phyloP scores from a whole-genome alignment of 1,139 yeast species.

The Geotrichum candidum region DNA sequence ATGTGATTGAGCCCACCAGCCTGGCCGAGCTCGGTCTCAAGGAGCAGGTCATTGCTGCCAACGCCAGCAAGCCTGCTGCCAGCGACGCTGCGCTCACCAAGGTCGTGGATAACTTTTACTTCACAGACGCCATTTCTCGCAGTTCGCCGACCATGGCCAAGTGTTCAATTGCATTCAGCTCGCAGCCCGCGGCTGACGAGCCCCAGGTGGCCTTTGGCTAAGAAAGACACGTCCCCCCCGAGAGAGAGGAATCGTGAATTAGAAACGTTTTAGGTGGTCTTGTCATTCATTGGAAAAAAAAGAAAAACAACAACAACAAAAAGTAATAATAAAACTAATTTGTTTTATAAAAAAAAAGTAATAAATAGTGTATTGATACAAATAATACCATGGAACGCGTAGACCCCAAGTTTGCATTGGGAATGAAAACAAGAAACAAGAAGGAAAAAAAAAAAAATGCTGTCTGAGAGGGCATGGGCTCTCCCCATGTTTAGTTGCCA shows the following conservation, averaged over 20 bases:
- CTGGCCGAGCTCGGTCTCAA: conserved; percentile 56
- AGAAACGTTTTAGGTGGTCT: too few species aligned
- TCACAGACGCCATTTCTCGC: conserved; percentile 82
- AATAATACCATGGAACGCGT: background rate
- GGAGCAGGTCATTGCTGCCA: conserved; percentile 38
- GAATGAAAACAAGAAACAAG: background rate
- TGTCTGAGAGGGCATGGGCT: too few species aligned
- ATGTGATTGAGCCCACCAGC: conserved; percentile 60
- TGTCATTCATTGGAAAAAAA: too few species aligned
- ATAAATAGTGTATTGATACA: background rate
- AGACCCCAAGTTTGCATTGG: background rate
- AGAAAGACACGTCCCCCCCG: background rate
- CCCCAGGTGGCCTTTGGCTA: background rate
- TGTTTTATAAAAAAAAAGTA: background rate
- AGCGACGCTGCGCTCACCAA: conserved; percentile 47
- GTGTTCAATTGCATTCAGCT: conserved; percentile 43
- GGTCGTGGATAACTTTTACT: conserved; percentile 78
- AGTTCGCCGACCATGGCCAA: conserved; percentile 87
- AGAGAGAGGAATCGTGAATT: background rate
- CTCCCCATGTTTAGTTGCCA: background rate
- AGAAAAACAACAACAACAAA: too few species aligned
- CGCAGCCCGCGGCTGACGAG: background rate
- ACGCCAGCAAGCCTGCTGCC: conserved; percentile 40
- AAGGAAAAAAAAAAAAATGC: too few species aligned
- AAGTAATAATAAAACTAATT: background rate